Evolutionary conservation across 225 moss, liverwort and hornwort species (phyloP).

Genomic region (Polytrichum commune): DNA sequence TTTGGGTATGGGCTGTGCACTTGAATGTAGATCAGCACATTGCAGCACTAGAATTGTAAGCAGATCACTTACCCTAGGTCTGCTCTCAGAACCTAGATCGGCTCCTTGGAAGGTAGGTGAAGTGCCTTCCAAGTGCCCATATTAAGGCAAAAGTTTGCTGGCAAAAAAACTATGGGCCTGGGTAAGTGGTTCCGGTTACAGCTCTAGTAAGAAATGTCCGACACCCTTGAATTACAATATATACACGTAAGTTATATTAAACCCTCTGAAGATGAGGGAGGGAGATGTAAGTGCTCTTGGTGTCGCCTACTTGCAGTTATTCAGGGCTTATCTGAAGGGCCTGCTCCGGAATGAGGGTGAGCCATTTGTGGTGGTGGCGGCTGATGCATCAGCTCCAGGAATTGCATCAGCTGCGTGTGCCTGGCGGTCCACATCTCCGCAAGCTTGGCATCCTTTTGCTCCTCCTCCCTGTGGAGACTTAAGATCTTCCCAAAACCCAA

Average conservation of each 20-base stretch:
- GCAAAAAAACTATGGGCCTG: neutral
- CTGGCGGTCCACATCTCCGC: conserved; percentile 16
- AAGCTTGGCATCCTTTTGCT: conserved; percentile 14
- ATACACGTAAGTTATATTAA: neutral
- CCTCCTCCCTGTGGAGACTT: conserved; percentile 20
- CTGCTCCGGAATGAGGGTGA: conserved; percentile 10
- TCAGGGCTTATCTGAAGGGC: conserved; percentile 9
- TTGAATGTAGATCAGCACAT: neutral
- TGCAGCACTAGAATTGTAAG: conserved; percentile 14
- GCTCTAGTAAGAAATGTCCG: conserved; percentile 9
- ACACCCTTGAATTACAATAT: neutral
- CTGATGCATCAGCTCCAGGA: conserved; percentile 8
- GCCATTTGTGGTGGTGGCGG: neutral
- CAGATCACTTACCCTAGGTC: conserved; percentile 6
- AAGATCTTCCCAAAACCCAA: conserved; percentile 8
- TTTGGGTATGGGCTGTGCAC: neutral
- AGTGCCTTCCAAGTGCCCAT: neutral
- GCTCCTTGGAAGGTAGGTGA: neutral
- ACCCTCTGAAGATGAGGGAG: neutral
- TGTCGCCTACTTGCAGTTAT: neutral
- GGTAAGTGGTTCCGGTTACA: conserved; percentile 14
- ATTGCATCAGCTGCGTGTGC: conserved; percentile 8
- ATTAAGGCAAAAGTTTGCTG: neutral
- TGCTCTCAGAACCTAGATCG: neutral
- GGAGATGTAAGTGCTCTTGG: conserved; percentile 1